These are phyloP conservation scores for Hawksworthiomyces lignivorus DNA, from an alignment of 2,329 filamentous ascomycete species.

Conservation along the genomic window DNA sequence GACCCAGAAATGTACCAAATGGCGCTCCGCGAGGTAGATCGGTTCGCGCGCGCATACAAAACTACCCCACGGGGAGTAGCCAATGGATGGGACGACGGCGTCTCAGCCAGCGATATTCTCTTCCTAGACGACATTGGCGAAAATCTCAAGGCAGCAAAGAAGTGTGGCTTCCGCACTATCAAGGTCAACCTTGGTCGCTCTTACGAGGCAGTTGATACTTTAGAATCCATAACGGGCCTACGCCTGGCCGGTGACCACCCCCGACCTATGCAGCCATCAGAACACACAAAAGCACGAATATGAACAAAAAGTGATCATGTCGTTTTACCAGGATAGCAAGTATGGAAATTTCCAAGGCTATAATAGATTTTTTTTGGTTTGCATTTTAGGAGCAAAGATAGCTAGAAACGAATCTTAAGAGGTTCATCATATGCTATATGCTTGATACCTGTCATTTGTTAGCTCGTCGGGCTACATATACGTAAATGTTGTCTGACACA, in stretches of 20 bases:
- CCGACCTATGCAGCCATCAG: constrained; percentile 19
- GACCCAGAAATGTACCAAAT: constrained; percentile 73
- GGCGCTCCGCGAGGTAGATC: constrained; percentile 59
- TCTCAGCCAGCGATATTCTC: constrained; percentile 61
- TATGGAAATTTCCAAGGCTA: too few relatives aligned
- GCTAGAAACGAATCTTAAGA: too few relatives aligned
- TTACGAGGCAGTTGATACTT: constrained; percentile 70
- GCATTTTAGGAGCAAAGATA: too few relatives aligned
- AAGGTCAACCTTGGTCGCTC: constrained; percentile 75
- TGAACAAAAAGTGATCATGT: too few relatives aligned
- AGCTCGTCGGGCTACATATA: constrained; percentile 27
- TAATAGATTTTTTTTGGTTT: too few relatives aligned
- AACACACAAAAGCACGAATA: constrained; percentile 35
- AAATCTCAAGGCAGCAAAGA: constrained; percentile 75
- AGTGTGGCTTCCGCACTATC: constrained; percentile 69
- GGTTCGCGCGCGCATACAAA: constrained; percentile 49
- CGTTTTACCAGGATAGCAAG: too few relatives aligned
- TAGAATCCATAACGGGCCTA: constrained; percentile 70
- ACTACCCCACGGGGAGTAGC: constrained; percentile 27
- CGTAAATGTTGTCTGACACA: constrained; percentile 21
- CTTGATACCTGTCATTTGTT: too few relatives aligned
- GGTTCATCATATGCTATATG: too few relatives aligned
- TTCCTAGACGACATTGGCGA: constrained; percentile 94
- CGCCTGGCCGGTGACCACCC: constrained; percentile 49
- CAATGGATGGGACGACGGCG: constrained; percentile 39